phyloP scores from a whole-genome alignment of 1,284 basidiomycete genomes.

The Ustilago trichophora region DNA sequence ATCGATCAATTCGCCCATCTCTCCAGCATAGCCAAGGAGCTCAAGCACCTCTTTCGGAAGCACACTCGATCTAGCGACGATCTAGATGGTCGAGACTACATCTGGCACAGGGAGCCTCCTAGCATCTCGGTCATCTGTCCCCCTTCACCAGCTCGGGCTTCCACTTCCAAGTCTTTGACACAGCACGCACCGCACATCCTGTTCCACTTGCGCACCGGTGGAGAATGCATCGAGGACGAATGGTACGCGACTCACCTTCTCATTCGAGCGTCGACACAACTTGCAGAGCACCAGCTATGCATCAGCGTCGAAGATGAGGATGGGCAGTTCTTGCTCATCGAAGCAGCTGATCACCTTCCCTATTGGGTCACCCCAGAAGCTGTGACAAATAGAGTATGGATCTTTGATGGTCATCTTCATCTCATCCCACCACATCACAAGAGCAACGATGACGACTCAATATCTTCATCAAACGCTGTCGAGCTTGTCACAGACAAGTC shows the following conservation, averaged over 20 bases:
- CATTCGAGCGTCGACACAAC: constrained; percentile 13
- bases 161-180: neutral
- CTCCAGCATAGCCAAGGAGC: constrained; percentile 12
- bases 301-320: constrained; percentile 79
- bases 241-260: constrained; percentile 89
- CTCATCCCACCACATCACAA: constrained; percentile 79
- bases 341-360: constrained; percentile 89
- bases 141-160: constrained; percentile 4
- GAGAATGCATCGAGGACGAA: constrained; percentile 91
- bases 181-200: constrained; percentile 25
- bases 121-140: constrained; percentile 29
- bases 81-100: constrained; percentile 40
- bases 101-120: constrained; percentile 64
- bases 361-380: constrained; percentile 90
- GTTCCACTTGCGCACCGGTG: constrained; percentile 35
- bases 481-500: constrained; percentile 71
- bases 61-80: constrained; percentile 3
- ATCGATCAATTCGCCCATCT: constrained; percentile 24
- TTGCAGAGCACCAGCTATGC: constrained; percentile 18
- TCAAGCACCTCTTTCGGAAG: neutral
- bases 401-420: constrained; percentile 81
- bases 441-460: constrained; percentile 71
- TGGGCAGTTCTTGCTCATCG: constrained; percentile 94
- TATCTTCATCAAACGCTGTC: constrained; percentile 51
- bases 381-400: constrained; percentile 93